These are phyloP conservation scores for Cardamine chenopodiifolia DNA, from an alignment of 345 rosid genomes.

Conservation along the genomic window DNA sequence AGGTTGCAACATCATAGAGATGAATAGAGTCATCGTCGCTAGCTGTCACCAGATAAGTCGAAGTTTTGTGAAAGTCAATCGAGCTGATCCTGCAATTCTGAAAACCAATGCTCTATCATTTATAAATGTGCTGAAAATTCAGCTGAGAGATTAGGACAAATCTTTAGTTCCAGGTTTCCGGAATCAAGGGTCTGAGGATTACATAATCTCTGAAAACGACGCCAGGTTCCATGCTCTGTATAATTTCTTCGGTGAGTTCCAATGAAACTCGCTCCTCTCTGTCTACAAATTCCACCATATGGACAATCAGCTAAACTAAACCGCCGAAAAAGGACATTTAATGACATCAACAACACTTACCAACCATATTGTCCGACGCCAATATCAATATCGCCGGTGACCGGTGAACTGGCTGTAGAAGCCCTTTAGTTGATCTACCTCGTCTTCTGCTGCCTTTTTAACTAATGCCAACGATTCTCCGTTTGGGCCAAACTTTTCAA, in stretches of 20 bases:
- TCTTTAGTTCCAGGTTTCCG: not conserved
- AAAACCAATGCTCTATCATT: not conserved
- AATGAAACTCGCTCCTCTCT: constrained; percentile 70
- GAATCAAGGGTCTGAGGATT: not conserved
- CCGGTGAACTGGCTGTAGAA: not conserved
- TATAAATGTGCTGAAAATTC: no score
- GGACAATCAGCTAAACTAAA: not conserved
- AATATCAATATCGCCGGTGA: constrained; percentile 20
- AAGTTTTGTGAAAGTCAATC: constrained; percentile 85
- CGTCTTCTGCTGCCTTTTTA: no score
- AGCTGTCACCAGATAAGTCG: constrained; percentile 87
- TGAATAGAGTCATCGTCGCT: constrained; percentile 98
- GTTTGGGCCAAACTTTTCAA: not conserved
- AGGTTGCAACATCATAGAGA: constrained; percentile 71
- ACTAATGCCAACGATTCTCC: not conserved
- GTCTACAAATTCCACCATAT: constrained; percentile 36
- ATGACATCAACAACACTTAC: constrained; percentile 13
- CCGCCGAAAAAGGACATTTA: not conserved
- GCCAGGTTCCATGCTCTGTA: constrained; percentile 95
- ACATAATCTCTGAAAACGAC: constrained; percentile 87
- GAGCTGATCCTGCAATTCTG: constrained; percentile 92
- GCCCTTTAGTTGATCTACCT: constrained; percentile 30
- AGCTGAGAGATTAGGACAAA: no score
- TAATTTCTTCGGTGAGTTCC: constrained; percentile 81
- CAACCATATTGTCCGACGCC: constrained; percentile 42